Evolutionary conservation across 768 basidiomycete genomes (phyloP).

Genomic region (Russula sp.): DNA sequence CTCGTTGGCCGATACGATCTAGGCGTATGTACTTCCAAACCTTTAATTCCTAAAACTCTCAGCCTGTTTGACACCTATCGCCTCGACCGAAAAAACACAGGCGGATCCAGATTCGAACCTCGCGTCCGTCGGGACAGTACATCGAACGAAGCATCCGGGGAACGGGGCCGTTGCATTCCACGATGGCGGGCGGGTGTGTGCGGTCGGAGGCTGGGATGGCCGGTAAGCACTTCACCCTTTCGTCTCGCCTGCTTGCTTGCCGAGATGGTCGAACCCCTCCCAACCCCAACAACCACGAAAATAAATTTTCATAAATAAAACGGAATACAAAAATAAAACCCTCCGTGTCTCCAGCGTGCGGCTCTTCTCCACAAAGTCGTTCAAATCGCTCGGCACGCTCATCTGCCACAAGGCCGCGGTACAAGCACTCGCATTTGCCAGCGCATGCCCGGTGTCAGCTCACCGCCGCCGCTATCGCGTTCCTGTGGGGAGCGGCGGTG

Average conservation of each 20-base stretch:
- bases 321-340: not conserved
- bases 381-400: constrained; percentile 82
- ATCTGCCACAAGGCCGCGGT: constrained; percentile 75
- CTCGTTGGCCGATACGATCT: constrained; percentile 61
- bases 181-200: constrained; percentile 72
- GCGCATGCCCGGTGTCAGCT: not conserved
- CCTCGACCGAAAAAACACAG: not conserved
- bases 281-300: not conserved
- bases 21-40: constrained; percentile 33
- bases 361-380: constrained; percentile 70
- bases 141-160: constrained; percentile 72
- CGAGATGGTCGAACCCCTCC: not conserved
- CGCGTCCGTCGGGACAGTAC: constrained; percentile 30
- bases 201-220: constrained; percentile 93
- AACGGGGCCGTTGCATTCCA: constrained; percentile 73
- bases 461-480: not conserved
- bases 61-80: not conserved
- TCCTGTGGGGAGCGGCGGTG: not conserved
- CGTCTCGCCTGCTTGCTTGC: no score
- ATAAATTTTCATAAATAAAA: not conserved
- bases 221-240: constrained; percentile 44
- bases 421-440: constrained; percentile 69
- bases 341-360: constrained; percentile 49
- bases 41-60: not conserved
- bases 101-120: constrained; percentile 11